Evolutionary conservation across 176 grass and related monocot genomes (phyloP).

Genomic region (Zoysia japonica): DNA sequence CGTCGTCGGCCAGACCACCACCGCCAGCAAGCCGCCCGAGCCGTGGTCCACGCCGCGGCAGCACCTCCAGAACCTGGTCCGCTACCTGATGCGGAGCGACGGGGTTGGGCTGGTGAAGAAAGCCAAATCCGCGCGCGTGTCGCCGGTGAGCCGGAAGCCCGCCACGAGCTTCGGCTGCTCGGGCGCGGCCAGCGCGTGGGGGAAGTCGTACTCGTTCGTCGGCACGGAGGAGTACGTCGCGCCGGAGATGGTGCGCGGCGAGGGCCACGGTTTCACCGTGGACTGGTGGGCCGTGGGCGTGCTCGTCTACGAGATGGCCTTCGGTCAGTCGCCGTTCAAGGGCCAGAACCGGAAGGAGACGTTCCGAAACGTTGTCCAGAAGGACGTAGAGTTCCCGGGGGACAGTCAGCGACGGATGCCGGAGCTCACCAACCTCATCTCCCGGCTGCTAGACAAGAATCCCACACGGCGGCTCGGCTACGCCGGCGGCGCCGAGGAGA

Average conservation of each 20-base stretch:
- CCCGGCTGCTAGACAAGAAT: slow-evolving; percentile 62
- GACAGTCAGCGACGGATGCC: slow-evolving; percentile 45
- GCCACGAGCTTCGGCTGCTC: neutral
- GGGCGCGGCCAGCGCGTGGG: slow-evolving; percentile 1
- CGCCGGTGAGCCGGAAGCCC: slow-evolving; percentile 54
- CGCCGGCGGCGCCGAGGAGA: slow-evolving; percentile 58
- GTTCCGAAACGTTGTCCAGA: slow-evolving; percentile 78
- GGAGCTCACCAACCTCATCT: slow-evolving; percentile 80
- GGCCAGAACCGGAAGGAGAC: slow-evolving; percentile 89
- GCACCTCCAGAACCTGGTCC: slow-evolving; percentile 46
- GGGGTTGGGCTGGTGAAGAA: slow-evolving; percentile 44
- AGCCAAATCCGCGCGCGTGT: slow-evolving; percentile 73
- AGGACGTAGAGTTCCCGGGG: slow-evolving; percentile 66
- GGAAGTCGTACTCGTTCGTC: slow-evolving; percentile 85
- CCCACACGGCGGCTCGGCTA: slow-evolving; percentile 57
- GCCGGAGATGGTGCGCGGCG: slow-evolving; percentile 86
- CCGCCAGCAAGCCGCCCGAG: slow-evolving; percentile 6
- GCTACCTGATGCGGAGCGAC: slow-evolving; percentile 32
- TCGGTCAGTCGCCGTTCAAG: slow-evolving; percentile 76
- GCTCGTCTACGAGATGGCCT: slow-evolving; percentile 85
- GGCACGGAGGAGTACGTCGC: slow-evolving; percentile 97
- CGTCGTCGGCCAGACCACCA: neutral
- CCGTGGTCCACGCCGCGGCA: slow-evolving; percentile 30
- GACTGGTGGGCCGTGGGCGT: slow-evolving; percentile 97
- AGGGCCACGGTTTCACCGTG: slow-evolving; percentile 83